Conservation (phyloP, 306 rosid species). For the Vigna mungo region DNA sequence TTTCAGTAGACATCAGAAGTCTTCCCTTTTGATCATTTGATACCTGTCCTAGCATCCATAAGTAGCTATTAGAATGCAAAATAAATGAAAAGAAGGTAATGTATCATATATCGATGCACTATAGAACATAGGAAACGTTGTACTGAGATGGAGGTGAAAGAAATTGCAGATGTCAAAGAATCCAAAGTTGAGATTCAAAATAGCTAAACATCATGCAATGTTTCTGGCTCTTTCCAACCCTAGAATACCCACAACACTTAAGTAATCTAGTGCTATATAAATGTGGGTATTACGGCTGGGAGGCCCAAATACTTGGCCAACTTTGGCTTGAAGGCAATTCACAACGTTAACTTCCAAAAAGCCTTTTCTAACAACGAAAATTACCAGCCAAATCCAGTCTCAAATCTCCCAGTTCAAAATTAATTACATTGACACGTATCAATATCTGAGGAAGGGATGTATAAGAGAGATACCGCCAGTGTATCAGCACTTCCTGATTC, state of each 20-base stretch:
- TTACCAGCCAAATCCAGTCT: conserved; percentile 10
- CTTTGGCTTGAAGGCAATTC: conserved; percentile 22
- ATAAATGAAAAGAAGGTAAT: not conserved
- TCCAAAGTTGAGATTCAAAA: conserved; percentile 27
- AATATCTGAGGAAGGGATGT: conserved; percentile 28
- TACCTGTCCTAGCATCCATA: conserved; percentile 51
- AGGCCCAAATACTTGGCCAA: conserved; percentile 10
- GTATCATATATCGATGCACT: not conserved
- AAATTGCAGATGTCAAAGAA: conserved; percentile 25
- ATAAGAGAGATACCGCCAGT: conserved; percentile 45
- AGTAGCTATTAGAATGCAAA: conserved; percentile 13
- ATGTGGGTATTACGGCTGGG: conserved; percentile 27
- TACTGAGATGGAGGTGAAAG: conserved; percentile 19
- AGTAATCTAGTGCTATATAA: conserved; percentile 20
- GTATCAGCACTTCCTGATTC: conserved; percentile 58
- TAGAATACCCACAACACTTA: not conserved
- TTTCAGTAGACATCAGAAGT: conserved; percentile 63
- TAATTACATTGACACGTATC: not conserved
- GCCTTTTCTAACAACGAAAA: conserved; percentile 14
- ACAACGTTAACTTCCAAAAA: conserved; percentile 9
- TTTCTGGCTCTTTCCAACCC: conserved; percentile 10
- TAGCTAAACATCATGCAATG: conserved; percentile 21
- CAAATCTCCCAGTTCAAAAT: conserved; percentile 7
- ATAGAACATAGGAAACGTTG: conserved; percentile 14
- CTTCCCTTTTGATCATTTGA: conserved; percentile 65